A percentile compares a stretch with the other conserved stretches of the same genome.
phyloP scores from a whole-genome alignment of 2,329 filamentous ascomycete genomes.

The Colletotrichum sp. region DNA sequence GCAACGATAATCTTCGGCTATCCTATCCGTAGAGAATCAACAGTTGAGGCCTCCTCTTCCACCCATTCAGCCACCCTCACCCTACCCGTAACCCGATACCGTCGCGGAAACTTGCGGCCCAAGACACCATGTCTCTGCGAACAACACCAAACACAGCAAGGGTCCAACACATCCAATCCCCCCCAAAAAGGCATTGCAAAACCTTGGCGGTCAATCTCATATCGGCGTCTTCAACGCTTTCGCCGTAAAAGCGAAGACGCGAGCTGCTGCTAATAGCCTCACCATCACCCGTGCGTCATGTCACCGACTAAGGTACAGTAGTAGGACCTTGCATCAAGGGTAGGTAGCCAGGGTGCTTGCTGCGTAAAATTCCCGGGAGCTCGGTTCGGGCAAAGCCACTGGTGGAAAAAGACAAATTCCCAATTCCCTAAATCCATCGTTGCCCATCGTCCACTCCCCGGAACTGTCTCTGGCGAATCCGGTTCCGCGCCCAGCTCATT shows the following conservation, averaged over 20 bases:
- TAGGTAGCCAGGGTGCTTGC: neutral
- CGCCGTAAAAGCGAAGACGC: slow-evolving; percentile 5
- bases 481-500: neutral
- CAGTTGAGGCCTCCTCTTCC: neutral
- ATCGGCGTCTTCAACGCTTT: slow-evolving; percentile 3
- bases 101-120: slow-evolving; percentile 5
- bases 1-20: neutral
- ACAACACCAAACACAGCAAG: neutral
- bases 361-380: neutral
- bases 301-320: neutral
- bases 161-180: neutral
- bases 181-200: neutral
- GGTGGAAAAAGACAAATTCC: neutral
- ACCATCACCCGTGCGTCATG: neutral
- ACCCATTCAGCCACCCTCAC: neutral
- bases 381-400: slow-evolving; percentile 1
- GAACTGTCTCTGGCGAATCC: neutral
- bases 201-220: neutral
- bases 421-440: neutral
- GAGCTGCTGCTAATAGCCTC: neutral
- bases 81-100: neutral
- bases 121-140: neutral
- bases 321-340: neutral
- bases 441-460: neutral
- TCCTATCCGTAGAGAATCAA: neutral